phyloP scores from a whole-genome alignment of 139 green algal species.

The Astrephomene gubernaculifera region DNA sequence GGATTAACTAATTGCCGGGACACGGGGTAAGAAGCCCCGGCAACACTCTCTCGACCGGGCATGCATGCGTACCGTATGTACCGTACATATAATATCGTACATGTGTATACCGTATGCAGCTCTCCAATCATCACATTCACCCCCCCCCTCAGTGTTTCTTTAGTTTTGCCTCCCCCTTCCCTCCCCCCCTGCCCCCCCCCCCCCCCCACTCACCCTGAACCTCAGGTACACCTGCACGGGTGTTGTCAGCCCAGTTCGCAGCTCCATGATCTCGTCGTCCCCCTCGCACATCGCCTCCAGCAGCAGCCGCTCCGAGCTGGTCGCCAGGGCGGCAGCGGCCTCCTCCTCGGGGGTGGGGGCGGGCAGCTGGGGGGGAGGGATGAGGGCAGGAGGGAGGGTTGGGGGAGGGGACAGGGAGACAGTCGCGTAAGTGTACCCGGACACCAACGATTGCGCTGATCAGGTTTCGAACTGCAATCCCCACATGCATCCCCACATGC shows the following conservation, averaged over 20 bases:
- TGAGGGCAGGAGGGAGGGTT: not conserved
- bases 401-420: not conserved
- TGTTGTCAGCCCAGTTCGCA: constrained; percentile 22
- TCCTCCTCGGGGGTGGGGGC: constrained; percentile 14
- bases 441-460: not conserved
- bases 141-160: not conserved
- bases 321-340: not conserved
- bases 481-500: no score
- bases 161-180: not conserved
- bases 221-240: constrained; percentile 39
- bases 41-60: constrained; percentile 48
- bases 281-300: constrained; percentile 36
- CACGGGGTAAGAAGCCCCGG: not conserved
- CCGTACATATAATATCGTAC: no score
- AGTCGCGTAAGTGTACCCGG: not conserved
- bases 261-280: constrained; percentile 43
- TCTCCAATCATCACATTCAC: no score
- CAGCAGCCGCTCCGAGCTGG: not conserved
- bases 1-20: constrained; percentile 33
- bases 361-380: not conserved
- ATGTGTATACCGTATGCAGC: no score
- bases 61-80: no score
- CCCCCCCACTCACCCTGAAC: constrained; percentile 11
- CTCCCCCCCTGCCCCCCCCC: not conserved
- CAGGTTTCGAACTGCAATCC: no score